These are phyloP conservation scores for Paramecium biaurelia DNA, from an alignment of 73 alveolate genomes.

Conservation along the genomic window DNA sequence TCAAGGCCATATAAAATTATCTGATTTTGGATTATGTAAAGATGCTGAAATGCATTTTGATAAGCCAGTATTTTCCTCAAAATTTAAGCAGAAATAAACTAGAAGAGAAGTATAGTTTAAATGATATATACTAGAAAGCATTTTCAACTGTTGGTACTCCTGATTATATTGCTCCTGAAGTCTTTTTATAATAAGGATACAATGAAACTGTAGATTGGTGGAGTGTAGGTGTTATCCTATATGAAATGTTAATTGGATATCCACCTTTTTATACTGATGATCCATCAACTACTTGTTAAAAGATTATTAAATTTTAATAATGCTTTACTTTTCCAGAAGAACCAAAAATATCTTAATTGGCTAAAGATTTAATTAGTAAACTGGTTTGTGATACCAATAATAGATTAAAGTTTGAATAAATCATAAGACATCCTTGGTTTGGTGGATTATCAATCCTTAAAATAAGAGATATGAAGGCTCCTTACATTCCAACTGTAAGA, in stretches of 20 bases:
- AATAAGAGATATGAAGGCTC: constrained; percentile 70
- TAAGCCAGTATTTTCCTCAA: not conserved
- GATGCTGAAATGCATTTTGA: constrained; percentile 48
- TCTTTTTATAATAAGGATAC: constrained; percentile 86
- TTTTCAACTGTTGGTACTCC: constrained; percentile 98
- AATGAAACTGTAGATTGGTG: constrained; percentile 96
- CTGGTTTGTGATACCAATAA: constrained; percentile 82
- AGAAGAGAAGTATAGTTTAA: constrained; percentile 71
- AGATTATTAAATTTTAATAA: constrained; percentile 81
- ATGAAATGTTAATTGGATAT: constrained; percentile 96
- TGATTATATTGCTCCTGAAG: constrained; percentile 98
- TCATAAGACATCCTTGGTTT: constrained; percentile 83
- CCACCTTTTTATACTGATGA: constrained; percentile 95
- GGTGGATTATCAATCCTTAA: constrained; percentile 74
- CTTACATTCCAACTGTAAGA: constrained; percentile 75
- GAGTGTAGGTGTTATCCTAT: constrained; percentile 94
- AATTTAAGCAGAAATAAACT: constrained; percentile 59
- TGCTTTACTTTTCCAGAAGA: constrained; percentile 90
- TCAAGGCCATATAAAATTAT: constrained; percentile 53
- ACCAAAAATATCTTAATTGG: constrained; percentile 81
- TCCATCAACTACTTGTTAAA: constrained; percentile 81
- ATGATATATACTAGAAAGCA: constrained; percentile 60
- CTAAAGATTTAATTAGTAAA: constrained; percentile 80
- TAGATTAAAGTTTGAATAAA: constrained; percentile 77
- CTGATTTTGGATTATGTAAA: constrained; percentile 63